Base-by-base conservation (phyloP, 306 rosid genomes). In the Rosa persica region DNA sequence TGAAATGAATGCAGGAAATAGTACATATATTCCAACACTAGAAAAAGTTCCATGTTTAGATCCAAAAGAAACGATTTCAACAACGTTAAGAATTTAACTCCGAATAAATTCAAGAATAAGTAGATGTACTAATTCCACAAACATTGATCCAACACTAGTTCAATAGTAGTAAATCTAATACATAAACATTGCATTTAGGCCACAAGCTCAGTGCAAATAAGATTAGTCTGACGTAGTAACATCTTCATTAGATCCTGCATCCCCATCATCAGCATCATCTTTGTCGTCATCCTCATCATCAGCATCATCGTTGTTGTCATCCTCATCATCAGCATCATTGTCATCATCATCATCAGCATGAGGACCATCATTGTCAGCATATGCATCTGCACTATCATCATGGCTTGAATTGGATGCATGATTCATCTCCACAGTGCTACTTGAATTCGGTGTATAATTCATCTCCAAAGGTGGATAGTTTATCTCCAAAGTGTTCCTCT, bases 401-500 rank as follows among this genome's bases (percentile, higher is more conserved):
- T 75, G 43, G 40, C 22, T 74, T 74, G 52, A 73, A 55, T 27
- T 15, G 39, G 46, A 12, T 49, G 15, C 34, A n/a, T 9, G 30
- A 57, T n/a, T 10, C 64, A 57, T 57, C 30, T 57, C 64, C 64
- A 60, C 39, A 23, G 17, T 60, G 30, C 7, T 60, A 25, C 23
- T 61, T 40, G 55, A 75, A 61, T 20, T 36, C 1, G 39, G 12
- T 51, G 65, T 9, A 52, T 36, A 36, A 13, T 36, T 13, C 30
- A 72, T 52, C 76, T 72, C 76, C 42, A 11, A 11, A 51, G 76
- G 34, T 57, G 65, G 25, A 52, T 72, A 72, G 5, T 51, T 12
- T 6, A 72, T 52, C 76, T 72, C 76, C 23, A 52, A 5, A 30
- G 76, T 36, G 43, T 30, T 72, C 25, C 58, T 72, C 25, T 17